Conservation (phyloP, 345 rosid genomes). For the Rhodomyrtus tomentosa region DNA sequence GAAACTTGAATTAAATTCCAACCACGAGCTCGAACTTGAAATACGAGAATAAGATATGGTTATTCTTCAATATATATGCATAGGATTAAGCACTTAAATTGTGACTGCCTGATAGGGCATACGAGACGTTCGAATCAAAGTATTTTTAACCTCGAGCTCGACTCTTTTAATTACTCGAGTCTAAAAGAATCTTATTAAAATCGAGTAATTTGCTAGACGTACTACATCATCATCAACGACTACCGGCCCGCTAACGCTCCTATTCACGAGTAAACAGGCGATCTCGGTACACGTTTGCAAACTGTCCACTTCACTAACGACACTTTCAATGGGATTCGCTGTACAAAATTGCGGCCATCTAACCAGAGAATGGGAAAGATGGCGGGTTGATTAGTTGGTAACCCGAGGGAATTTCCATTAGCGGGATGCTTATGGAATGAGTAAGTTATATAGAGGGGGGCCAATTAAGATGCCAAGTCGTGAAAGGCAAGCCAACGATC, state of each 20-base stretch:
- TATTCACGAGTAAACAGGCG: not conserved
- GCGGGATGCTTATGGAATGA: not conserved
- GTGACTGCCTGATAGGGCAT: not conserved
- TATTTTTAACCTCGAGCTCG: not conserved
- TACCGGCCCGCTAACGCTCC: not conserved
- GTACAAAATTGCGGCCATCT: not conserved
- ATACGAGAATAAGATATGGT: not conserved
- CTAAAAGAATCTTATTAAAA: not conserved
- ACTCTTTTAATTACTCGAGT: not conserved
- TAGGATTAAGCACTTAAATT: not conserved
- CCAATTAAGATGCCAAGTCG: not conserved
- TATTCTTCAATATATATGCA: not conserved
- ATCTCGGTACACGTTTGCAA: not conserved
- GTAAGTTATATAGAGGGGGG: not conserved
- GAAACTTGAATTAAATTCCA: not conserved
- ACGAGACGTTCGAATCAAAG: not conserved
- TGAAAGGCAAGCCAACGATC: not conserved
- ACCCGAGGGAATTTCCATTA: not conserved
- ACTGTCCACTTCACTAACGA: not conserved
- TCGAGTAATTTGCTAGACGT: not conserved
- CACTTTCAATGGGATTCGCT: not conserved
- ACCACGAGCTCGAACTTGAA: accelerated
- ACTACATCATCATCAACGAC: not conserved
- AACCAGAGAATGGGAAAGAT: not conserved
- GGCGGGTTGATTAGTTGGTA: not conserved